Evolutionary conservation across 1,284 basidiomycete genomes (phyloP), one percentile per base, ranked within the genome.

Genomic region (Marasmius oreades): DNA sequence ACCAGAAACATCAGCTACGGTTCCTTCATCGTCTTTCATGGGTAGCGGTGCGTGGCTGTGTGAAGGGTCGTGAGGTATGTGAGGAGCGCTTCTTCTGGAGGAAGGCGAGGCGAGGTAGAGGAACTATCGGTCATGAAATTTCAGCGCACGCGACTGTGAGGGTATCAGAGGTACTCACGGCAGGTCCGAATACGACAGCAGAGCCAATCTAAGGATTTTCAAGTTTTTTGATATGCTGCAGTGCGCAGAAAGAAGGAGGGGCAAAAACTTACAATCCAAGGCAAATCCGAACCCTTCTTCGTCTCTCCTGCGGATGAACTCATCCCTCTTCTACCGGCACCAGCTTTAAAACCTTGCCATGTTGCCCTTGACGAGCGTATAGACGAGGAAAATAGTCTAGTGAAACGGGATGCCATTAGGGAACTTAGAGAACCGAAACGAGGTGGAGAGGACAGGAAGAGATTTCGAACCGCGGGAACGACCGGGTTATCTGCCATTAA

Each of bases 21-120:
- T 69, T 33, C 72, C 75, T 57, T 72, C 71, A 53, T 70, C 70
- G 52, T 75, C 74, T 61, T 67, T 73, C 67, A 74, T 66, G 11
- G 64, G 52, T 22, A 67, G 62, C 16, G 62, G 59, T 24, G 62
- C 60, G n/a, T 57, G 51, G 12, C 31, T 53, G 55, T 64, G 51
- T 47, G 57, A 61, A 26, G 55, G 56, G 52, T 69, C 69, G 47
- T 74, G 71, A n/a, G 64, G 64, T 44, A 55, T 52, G 23, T 71
- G 66, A 26, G 63, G 56, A 31, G 55, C 58, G 34, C 44, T 63
- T 60, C 73, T 73, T 52, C 69, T 67, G 8, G 70, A 70, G 36
- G 72, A 69, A 8, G 74, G 75, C 7, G 74, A 76, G 42, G 73
- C 26, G 44, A 76, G 69, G 66, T 76, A 75, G 47, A 75, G 67